A percentile compares a stretch with the other conserved stretches of the same genome.
phyloP scores from a whole-genome alignment of 768 basidiomycete species.

The Lactarius psammicola region DNA sequence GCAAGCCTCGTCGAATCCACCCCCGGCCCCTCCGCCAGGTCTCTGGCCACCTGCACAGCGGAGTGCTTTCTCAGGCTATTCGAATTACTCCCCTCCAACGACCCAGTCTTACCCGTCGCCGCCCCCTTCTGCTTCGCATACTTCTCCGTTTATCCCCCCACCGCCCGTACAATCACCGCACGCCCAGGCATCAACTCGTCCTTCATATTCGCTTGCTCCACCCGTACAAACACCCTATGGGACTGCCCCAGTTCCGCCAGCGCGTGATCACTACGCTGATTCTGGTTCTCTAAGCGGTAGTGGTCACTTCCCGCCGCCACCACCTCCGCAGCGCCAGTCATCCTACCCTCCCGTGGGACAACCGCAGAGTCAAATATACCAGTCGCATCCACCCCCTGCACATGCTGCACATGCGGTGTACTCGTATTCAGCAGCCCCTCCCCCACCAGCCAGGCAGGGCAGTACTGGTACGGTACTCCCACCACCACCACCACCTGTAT shows the following conservation, averaged over 20 bases:
- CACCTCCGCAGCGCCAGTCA: constrained; percentile 32
- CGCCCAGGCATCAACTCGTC: constrained; percentile 14
- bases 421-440: constrained; percentile 8
- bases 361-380: constrained; percentile 19
- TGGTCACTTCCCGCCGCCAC: constrained; percentile 28
- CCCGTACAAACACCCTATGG: constrained; percentile 22
- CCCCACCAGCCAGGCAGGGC: constrained; percentile 24
- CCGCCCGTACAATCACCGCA: constrained; percentile 29
- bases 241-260: constrained; percentile 32
- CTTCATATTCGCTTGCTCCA: constrained; percentile 16
- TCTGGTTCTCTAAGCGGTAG: constrained; percentile 22
- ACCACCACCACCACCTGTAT: constrained; percentile 35
- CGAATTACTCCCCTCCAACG: constrained; percentile 21
- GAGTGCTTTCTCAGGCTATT: constrained; percentile 11
- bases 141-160: constrained; percentile 27
- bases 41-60: constrained; percentile 30
- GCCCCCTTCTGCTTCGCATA: constrained; percentile 22
- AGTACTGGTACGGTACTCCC: constrained; percentile 30
- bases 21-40: constrained; percentile 35
- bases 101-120: constrained; percentile 22
- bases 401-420: constrained; percentile 21
- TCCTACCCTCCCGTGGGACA: constrained; percentile 29
- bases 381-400: constrained; percentile 30
- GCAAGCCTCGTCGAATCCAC: constrained; percentile 36
- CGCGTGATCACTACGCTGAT: constrained; percentile 29